Conservation (phyloP, 495 filamentous ascomycete species). For the Hyaloscypha bicolor region DNA sequence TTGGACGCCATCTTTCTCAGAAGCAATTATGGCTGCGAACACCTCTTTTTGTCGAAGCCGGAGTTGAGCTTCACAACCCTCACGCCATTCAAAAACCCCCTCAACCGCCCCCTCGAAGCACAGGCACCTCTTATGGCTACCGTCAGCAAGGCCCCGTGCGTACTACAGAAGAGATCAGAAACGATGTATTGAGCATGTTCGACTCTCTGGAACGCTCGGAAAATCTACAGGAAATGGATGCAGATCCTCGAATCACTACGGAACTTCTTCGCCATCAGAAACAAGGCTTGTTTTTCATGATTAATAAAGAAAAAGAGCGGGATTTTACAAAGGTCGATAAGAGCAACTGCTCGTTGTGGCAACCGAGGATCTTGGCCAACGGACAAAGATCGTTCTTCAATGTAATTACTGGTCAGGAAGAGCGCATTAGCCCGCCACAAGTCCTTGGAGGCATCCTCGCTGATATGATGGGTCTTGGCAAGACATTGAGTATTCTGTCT, state of each 20-base stretch:
- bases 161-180: constrained; percentile 80
- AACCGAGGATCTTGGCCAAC: constrained; percentile 49
- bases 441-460: constrained; percentile 87
- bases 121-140: constrained; percentile 38
- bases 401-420: constrained; percentile 75
- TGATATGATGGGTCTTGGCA: constrained; percentile 98
- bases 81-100: constrained; percentile 53
- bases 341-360: constrained; percentile 75
- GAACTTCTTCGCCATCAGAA: constrained; percentile 84
- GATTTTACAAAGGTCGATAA: constrained; percentile 49
- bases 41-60: constrained; percentile 63
- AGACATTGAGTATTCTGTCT: constrained; percentile 87
- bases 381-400: constrained; percentile 70
- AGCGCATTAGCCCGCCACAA: constrained; percentile 65
- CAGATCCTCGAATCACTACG: constrained; percentile 62
- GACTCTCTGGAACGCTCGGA: constrained; percentile 75
- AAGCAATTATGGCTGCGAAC: constrained; percentile 65
- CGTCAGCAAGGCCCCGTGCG: constrained; percentile 51
- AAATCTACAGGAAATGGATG: constrained; percentile 75
- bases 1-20: constrained; percentile 68
- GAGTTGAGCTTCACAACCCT: constrained; percentile 70
- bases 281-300: constrained; percentile 90
- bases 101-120: constrained; percentile 29
- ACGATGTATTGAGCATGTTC: constrained; percentile 85
- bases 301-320: constrained; percentile 69